Conservation (phyloP, 2,329 filamentous ascomycete genomes). For the Trichoderma harzianum region DNA sequence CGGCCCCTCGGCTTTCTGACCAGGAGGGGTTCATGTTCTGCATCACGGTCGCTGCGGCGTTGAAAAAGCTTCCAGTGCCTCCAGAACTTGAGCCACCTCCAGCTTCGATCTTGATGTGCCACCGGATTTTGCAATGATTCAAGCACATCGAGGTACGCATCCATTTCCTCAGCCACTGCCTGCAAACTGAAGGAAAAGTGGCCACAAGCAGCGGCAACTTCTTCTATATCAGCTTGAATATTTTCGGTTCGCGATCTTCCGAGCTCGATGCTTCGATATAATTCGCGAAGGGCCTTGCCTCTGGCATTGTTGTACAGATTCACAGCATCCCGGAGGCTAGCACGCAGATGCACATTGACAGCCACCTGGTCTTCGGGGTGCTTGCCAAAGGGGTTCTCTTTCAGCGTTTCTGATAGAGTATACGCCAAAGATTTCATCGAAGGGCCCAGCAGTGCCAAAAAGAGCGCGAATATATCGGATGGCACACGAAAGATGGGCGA, state of each 20-base stretch:
- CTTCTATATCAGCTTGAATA: conserved; percentile 89
- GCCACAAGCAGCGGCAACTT: conserved; percentile 95
- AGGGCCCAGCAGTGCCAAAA: conserved; percentile 83
- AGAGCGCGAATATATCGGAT: conserved; percentile 85
- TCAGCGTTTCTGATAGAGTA: conserved; percentile 82
- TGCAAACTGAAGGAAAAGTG: conserved; percentile 92
- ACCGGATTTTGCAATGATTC: conserved; percentile 77
- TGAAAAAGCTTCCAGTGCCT: conserved; percentile 20
- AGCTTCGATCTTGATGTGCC: conserved; percentile 61
- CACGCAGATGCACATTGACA: conserved; percentile 75
- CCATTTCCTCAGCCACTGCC: conserved; percentile 87
- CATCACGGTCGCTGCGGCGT: conserved; percentile 31
- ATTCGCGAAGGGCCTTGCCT: conserved; percentile 68
- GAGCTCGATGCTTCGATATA: conserved; percentile 78
- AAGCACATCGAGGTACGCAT: conserved; percentile 75
- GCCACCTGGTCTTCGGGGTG: conserved; percentile 65
- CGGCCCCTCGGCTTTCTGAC: conserved; percentile 42
- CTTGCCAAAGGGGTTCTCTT: conserved; percentile 77
- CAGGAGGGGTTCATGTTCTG: conserved; percentile 43
- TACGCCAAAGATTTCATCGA: conserved; percentile 96
- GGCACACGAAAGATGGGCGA: conserved; percentile 54
- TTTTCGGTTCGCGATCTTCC: conserved; percentile 65
- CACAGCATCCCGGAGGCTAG: conserved; percentile 77
- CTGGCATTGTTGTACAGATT: conserved; percentile 74
- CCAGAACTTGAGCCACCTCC: conserved; percentile 88